A percentile compares a stretch with the other conserved stretches of the same genome.
Conservation (phyloP, 306 rosid species). For the Rosa multiflora region DNA sequence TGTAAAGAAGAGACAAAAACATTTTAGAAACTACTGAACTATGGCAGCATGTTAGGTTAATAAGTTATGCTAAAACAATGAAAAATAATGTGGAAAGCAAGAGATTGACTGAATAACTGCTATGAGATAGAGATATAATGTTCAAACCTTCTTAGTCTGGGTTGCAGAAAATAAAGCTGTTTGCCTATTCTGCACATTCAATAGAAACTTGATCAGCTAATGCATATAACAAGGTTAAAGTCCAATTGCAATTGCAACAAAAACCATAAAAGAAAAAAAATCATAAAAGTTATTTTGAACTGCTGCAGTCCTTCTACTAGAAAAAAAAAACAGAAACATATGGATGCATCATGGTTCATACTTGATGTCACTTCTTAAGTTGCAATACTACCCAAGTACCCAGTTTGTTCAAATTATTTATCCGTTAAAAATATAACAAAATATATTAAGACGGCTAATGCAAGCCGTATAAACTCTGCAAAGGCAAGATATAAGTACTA, state of each 20-base stretch:
- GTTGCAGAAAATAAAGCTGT: slow-evolving; percentile 95
- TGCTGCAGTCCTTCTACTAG: no score
- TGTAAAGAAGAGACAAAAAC: neutral
- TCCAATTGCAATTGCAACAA: neutral
- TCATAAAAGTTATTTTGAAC: neutral
- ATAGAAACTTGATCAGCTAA: slow-evolving; percentile 27
- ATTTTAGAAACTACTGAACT: neutral
- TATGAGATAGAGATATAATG: neutral
- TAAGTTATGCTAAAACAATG: neutral
- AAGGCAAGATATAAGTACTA: slow-evolving; percentile 28
- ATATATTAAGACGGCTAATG: slow-evolving; percentile 1
- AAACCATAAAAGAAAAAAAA: neutral
- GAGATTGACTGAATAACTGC: neutral
- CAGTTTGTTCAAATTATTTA: neutral
- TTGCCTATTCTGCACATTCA: slow-evolving; percentile 75
- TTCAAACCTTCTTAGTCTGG: slow-evolving; percentile 85
- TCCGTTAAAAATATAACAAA: neutral
- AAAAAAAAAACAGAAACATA: no score
- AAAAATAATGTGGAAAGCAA: neutral
- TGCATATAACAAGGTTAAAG: neutral
- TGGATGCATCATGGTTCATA: neutral
- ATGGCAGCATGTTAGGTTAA: neutral
- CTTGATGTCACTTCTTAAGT: neutral
- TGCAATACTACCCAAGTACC: neutral
- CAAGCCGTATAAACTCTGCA: slow-evolving; percentile 71